A percentile compares a stretch with the other conserved stretches of the same genome.
Conservation (phyloP, 257 asterid genomes). For the Solanum piurae region DNA sequence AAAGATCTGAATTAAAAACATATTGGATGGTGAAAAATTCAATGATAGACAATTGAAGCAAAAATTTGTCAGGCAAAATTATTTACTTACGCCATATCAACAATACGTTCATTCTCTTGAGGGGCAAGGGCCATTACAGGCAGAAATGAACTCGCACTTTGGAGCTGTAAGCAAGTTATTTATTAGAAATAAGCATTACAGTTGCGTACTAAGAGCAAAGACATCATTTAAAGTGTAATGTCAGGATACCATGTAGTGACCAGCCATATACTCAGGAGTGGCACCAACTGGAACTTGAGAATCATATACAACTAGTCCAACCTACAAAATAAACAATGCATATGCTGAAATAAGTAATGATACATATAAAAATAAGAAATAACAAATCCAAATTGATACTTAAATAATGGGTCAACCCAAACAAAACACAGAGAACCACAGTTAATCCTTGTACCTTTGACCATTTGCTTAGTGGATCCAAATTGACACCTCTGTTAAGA, state of each 20-base stretch:
- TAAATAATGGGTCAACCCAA: background rate
- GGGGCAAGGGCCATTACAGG: constrained; percentile 99
- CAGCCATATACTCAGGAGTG: constrained; percentile 98
- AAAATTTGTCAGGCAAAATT: background rate
- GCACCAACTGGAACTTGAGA: constrained; percentile 98
- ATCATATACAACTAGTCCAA: constrained; percentile 88
- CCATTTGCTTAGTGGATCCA: constrained; percentile 95
- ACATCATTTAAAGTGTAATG: background rate
- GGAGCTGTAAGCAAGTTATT: constrained; percentile 44
- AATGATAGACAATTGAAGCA: background rate
- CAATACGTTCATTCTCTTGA: constrained; percentile 82
- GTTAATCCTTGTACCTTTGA: constrained; percentile 49
- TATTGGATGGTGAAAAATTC: background rate
- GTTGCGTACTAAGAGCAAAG: background rate
- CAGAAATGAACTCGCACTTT: constrained; percentile 90
- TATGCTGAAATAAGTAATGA: background rate
- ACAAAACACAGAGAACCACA: background rate
- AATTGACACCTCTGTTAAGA: constrained; percentile 90
- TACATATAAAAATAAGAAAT: background rate
- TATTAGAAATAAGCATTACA: constrained; percentile 14
- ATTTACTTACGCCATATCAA: constrained; percentile 88
- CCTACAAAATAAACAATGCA: constrained; percentile 25
- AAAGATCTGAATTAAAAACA: background rate
- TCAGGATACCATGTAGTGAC: constrained; percentile 77
- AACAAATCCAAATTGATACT: background rate